Percentiles rank a stretch among this genome's conserved stretches.
These are phyloP conservation scores for Plasmodium gallinaceum DNA, from an alignment of 169 alveolate species.

Conservation along the genomic window DNA sequence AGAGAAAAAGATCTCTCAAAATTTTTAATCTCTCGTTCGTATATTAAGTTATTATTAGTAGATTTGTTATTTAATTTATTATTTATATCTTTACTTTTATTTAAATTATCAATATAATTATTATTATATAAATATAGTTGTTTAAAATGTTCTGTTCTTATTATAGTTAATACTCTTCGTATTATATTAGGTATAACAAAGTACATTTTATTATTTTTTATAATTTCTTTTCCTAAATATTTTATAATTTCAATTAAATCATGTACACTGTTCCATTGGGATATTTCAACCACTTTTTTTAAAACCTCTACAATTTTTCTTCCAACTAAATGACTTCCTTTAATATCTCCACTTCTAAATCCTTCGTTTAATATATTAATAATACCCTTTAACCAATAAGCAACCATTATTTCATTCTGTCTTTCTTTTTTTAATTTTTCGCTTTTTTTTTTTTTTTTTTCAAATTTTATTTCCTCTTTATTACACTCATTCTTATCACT, in stretches of 20 bases:
- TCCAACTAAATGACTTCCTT: constrained; percentile 64
- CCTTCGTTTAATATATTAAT: constrained; percentile 44
- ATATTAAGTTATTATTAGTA: constrained; percentile 20
- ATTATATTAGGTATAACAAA: constrained; percentile 62
- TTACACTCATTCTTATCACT: constrained; percentile 8
- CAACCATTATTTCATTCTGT: constrained; percentile 60
- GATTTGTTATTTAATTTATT: constrained; percentile 19
- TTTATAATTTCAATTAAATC: constrained; percentile 73
- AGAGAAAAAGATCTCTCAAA: constrained; percentile 53
- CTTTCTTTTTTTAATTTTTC: constrained; percentile 49
- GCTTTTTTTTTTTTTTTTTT: constrained; percentile 56
- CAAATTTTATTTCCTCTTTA: constrained; percentile 53
- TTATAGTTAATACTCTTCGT: constrained; percentile 68
- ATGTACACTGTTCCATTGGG: constrained; percentile 60
- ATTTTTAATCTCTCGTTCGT: constrained; percentile 66
- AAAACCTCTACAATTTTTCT: constrained; percentile 69
- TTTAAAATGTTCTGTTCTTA: constrained; percentile 68
- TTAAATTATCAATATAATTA: constrained; percentile 62
- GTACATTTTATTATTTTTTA: constrained; percentile 64
- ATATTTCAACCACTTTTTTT: constrained; percentile 65
- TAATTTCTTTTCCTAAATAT: constrained; percentile 72
- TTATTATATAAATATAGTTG: constrained; percentile 66
- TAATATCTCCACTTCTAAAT: constrained; percentile 59
- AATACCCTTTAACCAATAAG: constrained; percentile 76
- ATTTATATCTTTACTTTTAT: constrained; percentile 39